Evolutionary conservation across 106 monocot species (phyloP).

Genomic region (Dendrobium officinale): DNA sequence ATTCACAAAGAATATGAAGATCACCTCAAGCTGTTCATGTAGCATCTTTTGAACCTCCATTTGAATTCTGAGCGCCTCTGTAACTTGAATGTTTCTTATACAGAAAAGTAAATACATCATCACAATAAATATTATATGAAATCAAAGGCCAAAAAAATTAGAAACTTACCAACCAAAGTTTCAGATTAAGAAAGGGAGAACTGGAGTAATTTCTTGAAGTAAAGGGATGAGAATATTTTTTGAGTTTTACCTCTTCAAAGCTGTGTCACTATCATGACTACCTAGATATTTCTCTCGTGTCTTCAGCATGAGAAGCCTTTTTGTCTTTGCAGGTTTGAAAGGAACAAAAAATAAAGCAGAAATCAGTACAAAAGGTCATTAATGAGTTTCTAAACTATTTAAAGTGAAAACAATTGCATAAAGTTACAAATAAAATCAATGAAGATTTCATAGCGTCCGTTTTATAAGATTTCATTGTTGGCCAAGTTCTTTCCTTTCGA

Average conservation of each 20-base stretch:
- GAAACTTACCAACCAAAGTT: too few relatives aligned
- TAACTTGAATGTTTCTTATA: constrained; percentile 57
- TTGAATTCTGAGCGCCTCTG: constrained; percentile 74
- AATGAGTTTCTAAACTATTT: too few relatives aligned
- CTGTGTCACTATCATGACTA: constrained; percentile 21
- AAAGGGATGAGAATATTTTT: not conserved
- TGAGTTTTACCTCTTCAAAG: constrained; percentile 32
- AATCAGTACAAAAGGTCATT: too few relatives aligned
- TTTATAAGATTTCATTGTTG: too few relatives aligned
- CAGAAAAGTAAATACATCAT: not conserved
- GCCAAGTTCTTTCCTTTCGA: too few relatives aligned
- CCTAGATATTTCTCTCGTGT: constrained; percentile 26
- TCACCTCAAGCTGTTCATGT: constrained; percentile 93
- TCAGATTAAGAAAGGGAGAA: too few relatives aligned
- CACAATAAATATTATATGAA: not conserved
- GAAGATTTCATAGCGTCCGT: too few relatives aligned
- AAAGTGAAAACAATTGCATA: too few relatives aligned
- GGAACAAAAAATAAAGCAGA: not conserved
- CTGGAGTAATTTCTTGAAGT: too few relatives aligned
- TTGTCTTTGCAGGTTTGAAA: constrained; percentile 35
- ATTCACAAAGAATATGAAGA: not conserved
- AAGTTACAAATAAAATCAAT: too few relatives aligned
- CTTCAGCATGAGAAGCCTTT: constrained; percentile 44
- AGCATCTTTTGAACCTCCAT: constrained; percentile 95
- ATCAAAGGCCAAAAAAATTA: too few relatives aligned